These are phyloP conservation scores for Bimuria novae-zelandiae DNA, from an alignment of 2,329 filamentous ascomycete genomes.

Conservation along the genomic window DNA sequence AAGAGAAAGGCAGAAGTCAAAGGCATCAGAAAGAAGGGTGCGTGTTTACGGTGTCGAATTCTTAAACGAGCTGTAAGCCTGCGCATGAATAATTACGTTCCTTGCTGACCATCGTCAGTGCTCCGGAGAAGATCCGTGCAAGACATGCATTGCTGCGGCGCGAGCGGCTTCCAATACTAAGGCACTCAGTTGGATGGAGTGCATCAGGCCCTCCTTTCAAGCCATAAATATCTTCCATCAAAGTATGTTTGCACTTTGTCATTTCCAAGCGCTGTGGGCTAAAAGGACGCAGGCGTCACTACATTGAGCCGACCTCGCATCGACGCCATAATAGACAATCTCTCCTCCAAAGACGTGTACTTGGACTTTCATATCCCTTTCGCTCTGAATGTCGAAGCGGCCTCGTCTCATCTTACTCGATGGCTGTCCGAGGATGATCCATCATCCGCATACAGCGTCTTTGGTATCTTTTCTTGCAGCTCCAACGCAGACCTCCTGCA, in stretches of 20 bases:
- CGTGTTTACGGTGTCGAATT: conserved; percentile 21
- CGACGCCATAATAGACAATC: conserved; percentile 15
- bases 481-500: conserved; percentile 20
- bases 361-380: conserved; percentile 27
- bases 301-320: conserved; percentile 11
- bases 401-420: conserved; percentile 21
- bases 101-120: conserved; percentile 15
- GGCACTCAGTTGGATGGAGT: conserved; percentile 26
- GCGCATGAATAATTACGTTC: neutral
- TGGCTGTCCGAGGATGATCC: conserved; percentile 20
- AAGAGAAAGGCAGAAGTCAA: conserved; percentile 19
- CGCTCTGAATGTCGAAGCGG: conserved; percentile 22
- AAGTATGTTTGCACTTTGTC: neutral
- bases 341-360: conserved; percentile 20
- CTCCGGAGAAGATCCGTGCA: conserved; percentile 25
- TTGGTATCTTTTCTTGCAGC: conserved; percentile 24
- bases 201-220: conserved; percentile 23
- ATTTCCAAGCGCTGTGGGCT: neutral
- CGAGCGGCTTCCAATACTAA: conserved; percentile 16
- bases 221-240: conserved; percentile 19
- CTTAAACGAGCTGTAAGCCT: conserved; percentile 21
- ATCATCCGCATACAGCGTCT: conserved; percentile 17
- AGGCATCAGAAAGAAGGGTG: conserved; percentile 18
- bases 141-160: conserved; percentile 18
- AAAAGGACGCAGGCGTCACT: conserved; percentile 2